Percentiles rank a stretch among this genome's conserved stretches.
These are phyloP conservation scores for Rhizophora mangle DNA, from an alignment of 345 rosid genomes.

Conservation along the genomic window DNA sequence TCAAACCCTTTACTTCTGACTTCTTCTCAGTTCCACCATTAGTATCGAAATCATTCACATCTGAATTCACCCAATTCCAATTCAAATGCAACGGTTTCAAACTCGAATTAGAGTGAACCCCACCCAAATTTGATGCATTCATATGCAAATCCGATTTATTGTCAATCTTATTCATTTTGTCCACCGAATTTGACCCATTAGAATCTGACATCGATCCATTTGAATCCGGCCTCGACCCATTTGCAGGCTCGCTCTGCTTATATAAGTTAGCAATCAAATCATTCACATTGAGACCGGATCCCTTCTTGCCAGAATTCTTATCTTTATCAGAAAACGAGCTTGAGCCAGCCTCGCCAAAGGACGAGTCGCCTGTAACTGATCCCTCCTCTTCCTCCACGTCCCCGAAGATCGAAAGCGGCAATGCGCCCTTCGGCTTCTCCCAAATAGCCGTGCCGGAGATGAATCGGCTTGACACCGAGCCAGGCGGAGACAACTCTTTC, in stretches of 20 bases:
- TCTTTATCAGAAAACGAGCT: conserved; percentile 21
- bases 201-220: conserved; percentile 14
- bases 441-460: conserved; percentile 33
- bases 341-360: conserved; percentile 25
- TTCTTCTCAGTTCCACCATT: not conserved
- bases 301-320: conserved; percentile 26
- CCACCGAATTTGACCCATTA: conserved; percentile 14
- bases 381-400: conserved; percentile 42
- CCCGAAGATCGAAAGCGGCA: conserved; percentile 88
- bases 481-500: conserved; percentile 15
- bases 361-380: conserved; percentile 32
- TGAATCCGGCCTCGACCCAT: conserved; percentile 9
- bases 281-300: conserved; percentile 18
- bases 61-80: conserved; percentile 6
- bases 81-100: not conserved
- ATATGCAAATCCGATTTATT: conserved; percentile 9
- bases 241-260: conserved; percentile 23
- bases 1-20: conserved; percentile 1
- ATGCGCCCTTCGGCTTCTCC: conserved; percentile 53
- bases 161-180: not conserved
- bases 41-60: conserved; percentile 11
- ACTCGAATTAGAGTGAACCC: not conserved
- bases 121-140: conserved; percentile 16
- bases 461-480: conserved; percentile 33
- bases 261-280: conserved; percentile 50